Evolutionary conservation across 495 filamentous ascomycete genomes (phyloP).

Genomic region (Aspergillus heteromorphus): DNA sequence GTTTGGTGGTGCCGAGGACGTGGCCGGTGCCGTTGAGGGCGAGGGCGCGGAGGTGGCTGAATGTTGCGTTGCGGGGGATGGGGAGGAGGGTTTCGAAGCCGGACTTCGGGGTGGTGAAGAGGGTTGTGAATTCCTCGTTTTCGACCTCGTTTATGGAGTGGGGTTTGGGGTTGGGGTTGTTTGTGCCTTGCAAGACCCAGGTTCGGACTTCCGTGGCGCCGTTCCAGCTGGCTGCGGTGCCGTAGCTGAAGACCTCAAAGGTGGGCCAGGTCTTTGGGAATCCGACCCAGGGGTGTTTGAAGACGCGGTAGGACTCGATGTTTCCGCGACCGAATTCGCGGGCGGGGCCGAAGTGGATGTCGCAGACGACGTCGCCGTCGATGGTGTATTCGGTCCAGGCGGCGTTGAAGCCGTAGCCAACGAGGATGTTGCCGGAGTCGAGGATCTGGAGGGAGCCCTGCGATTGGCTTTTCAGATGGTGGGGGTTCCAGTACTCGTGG

Average conservation of each 20-base stretch:
- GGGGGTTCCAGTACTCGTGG: slow-evolving; percentile 29
- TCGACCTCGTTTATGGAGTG: slow-evolving; percentile 7
- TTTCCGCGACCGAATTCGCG: slow-evolving; percentile 20
- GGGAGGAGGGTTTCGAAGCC: slow-evolving; percentile 32
- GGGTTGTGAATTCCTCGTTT: slow-evolving; percentile 14
- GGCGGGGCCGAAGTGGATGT: slow-evolving; percentile 29
- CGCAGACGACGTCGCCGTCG: slow-evolving; percentile 25
- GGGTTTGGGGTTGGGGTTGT: background rate
- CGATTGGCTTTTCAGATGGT: slow-evolving; percentile 30
- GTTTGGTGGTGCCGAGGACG: slow-evolving; percentile 8
- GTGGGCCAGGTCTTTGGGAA: slow-evolving; percentile 23
- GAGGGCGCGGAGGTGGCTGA: slow-evolving; percentile 10
- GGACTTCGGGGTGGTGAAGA: slow-evolving; percentile 22
- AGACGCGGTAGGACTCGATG: slow-evolving; percentile 33
- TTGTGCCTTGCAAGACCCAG: slow-evolving; percentile 30
- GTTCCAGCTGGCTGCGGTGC: slow-evolving; percentile 36
- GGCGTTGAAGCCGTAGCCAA: slow-evolving; percentile 45
- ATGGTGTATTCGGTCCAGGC: slow-evolving; percentile 43
- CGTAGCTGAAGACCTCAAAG: slow-evolving; percentile 22
- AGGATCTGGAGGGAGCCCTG: slow-evolving; percentile 46
- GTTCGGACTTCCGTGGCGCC: slow-evolving; percentile 36
- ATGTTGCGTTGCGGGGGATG: slow-evolving; percentile 6
- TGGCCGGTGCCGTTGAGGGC: slow-evolving; percentile 14
- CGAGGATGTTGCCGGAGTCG: slow-evolving; percentile 38
- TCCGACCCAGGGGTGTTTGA: slow-evolving; percentile 34